phyloP scores from a whole-genome alignment of 2,329 filamentous ascomycete species.

The Exophiala aquamarina region DNA sequence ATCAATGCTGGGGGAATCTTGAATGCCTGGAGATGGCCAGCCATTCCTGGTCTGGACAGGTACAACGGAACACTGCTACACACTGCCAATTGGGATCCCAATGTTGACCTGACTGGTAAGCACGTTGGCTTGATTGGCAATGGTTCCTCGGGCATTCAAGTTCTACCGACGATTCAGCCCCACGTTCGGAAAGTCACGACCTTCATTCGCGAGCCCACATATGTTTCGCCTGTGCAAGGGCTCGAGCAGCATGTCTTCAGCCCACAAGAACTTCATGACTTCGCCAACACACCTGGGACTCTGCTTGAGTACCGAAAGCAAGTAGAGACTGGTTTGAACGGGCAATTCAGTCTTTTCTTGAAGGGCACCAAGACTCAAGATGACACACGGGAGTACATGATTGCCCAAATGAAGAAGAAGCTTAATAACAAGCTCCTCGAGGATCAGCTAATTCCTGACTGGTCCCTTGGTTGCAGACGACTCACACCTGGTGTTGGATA shows the following conservation, averaged over 20 bases:
- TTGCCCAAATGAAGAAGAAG: slow-evolving; percentile 25
- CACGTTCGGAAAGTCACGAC: slow-evolving; percentile 33
- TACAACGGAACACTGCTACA: slow-evolving; percentile 32
- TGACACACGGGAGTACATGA: slow-evolving; percentile 14
- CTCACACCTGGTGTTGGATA: slow-evolving; percentile 25
- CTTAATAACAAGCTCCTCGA: slow-evolving; percentile 21
- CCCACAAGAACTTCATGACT: slow-evolving; percentile 17
- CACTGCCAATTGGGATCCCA: slow-evolving; percentile 33
- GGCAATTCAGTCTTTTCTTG: slow-evolving; percentile 23
- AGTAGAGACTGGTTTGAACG: slow-evolving; percentile 25
- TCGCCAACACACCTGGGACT: slow-evolving; percentile 22
- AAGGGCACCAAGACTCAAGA: slow-evolving; percentile 15
- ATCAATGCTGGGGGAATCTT: slow-evolving; percentile 60
- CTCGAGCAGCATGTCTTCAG: slow-evolving; percentile 28
- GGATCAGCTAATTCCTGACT: slow-evolving; percentile 26
- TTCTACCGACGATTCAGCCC: slow-evolving; percentile 36
- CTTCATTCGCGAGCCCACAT: slow-evolving; percentile 25
- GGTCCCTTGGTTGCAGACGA: slow-evolving; percentile 26
- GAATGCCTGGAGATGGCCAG: slow-evolving; percentile 49
- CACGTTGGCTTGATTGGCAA: slow-evolving; percentile 30
- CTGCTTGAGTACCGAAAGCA: slow-evolving; percentile 19
- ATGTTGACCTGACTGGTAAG: slow-evolving; percentile 30
- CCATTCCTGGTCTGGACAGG: slow-evolving; percentile 27
- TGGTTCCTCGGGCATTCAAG: slow-evolving; percentile 43
- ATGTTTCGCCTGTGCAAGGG: slow-evolving; percentile 15